These are phyloP conservation scores for Arthrobotrys pseudoclavata DNA, from an alignment of 2,329 filamentous ascomycete genomes.

Conservation along the genomic window DNA sequence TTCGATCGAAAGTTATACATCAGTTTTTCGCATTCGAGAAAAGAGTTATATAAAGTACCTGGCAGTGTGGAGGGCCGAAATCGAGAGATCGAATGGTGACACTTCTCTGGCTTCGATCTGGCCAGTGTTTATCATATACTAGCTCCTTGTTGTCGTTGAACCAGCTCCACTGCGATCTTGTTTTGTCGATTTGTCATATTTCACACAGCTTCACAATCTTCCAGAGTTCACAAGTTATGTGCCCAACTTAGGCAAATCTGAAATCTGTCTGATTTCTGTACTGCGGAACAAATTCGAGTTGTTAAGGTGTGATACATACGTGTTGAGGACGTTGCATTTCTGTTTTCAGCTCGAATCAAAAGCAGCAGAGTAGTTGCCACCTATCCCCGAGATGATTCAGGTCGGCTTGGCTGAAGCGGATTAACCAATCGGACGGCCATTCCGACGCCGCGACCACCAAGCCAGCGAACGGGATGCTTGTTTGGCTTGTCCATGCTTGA, in stretches of 20 bases:
- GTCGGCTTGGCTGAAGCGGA: constrained; percentile 34
- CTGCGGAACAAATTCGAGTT: neutral
- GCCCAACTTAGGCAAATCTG: neutral
- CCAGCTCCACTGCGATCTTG: neutral
- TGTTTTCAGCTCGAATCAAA: neutral
- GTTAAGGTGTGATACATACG: neutral
- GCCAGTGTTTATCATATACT: neutral
- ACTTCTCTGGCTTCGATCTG: neutral
- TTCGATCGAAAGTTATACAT: neutral
- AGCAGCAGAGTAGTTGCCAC: neutral
- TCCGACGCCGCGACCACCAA: constrained; percentile 35
- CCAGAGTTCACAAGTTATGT: neutral
- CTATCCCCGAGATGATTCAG: constrained; percentile 29
- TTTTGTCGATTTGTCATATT: constrained; percentile 7
- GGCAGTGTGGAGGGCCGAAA: neutral
- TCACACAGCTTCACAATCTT: neutral
- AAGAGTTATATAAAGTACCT: neutral
- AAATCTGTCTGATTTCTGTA: neutral
- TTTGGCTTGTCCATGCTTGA: constrained; percentile 35
- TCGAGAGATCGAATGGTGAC: neutral
- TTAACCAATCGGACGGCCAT: constrained; percentile 17
- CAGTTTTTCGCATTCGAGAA: neutral
- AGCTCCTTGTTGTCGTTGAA: neutral
- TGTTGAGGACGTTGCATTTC: constrained; percentile 9
- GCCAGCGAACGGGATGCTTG: constrained; percentile 47